These are phyloP conservation scores for Agarophyton chilense DNA, from an alignment of 23 red algal genomes.

Conservation along the genomic window DNA sequence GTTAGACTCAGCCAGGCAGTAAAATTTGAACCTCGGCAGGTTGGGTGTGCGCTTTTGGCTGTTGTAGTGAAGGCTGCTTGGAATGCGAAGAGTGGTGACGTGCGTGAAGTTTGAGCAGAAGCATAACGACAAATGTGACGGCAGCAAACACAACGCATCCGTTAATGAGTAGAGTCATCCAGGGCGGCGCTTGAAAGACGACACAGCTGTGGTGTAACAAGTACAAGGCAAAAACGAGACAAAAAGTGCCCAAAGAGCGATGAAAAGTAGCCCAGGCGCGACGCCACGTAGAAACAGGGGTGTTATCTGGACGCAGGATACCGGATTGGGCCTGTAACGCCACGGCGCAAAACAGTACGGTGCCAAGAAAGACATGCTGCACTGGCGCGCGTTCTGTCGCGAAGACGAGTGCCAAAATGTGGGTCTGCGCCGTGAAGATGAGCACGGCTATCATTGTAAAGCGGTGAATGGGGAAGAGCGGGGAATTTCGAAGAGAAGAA, in stretches of 20 bases:
- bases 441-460: constrained; percentile 27
- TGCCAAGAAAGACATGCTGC: constrained; percentile 4
- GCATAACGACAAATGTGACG: not conserved
- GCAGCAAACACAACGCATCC: not conserved
- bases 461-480: constrained; percentile 29
- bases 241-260: constrained; percentile 5
- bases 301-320: constrained; percentile 7
- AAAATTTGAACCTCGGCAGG: constrained; percentile 12
- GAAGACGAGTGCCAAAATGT: constrained; percentile 36
- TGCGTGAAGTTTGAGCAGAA: constrained; percentile 1
- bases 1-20: not conserved
- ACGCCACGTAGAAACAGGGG: not conserved
- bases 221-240: constrained; percentile 18
- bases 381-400: not conserved
- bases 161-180: constrained; percentile 17
- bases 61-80: not conserved
- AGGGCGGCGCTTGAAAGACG: constrained; percentile 13
- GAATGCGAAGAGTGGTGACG: not conserved
- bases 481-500: not conserved
- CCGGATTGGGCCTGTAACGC: constrained; percentile 30
- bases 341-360: constrained; percentile 3
- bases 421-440: constrained; percentile 18
- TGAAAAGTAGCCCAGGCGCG: constrained; percentile 27
- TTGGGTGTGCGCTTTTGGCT: not conserved
- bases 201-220: constrained; percentile 41